Evolutionary conservation across 108 stramenopile genomes (phyloP).

Genomic region (Stephanodiscus triporus): DNA sequence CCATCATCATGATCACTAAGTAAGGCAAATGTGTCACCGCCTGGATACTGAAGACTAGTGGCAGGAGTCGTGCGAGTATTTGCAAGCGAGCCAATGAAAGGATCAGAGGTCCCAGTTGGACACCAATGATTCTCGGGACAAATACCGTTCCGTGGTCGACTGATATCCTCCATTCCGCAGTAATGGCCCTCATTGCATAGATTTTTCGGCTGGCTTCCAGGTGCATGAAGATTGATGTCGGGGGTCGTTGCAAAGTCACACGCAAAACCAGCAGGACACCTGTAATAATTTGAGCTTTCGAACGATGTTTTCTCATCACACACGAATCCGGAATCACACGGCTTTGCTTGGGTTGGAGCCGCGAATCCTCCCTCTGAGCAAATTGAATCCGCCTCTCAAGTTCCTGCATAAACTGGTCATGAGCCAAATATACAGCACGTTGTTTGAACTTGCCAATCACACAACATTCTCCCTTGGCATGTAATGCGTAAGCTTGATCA

Average conservation of each 20-base stretch:
- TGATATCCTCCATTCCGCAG: slow-evolving; percentile 55
- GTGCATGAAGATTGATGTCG: no score
- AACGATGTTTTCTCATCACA: slow-evolving; percentile 76
- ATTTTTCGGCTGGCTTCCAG: no score
- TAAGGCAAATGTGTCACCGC: slow-evolving; percentile 55
- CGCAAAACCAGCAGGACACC: no score
- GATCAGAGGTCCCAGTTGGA: slow-evolving; percentile 76
- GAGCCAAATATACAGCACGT: slow-evolving; percentile 50
- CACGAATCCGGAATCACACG: slow-evolving; percentile 81
- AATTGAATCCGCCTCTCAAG: slow-evolving; percentile 90
- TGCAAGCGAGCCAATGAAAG: slow-evolving; percentile 59
- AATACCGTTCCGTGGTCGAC: slow-evolving; percentile 47
- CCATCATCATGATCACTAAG: slow-evolving; percentile 55
- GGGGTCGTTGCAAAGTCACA: no score
- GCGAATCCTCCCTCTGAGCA: slow-evolving; percentile 49
- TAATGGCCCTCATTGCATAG: slow-evolving; percentile 73
- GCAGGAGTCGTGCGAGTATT: slow-evolving; percentile 42
- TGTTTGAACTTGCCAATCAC: slow-evolving; percentile 24
- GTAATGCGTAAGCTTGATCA: slow-evolving; percentile 42
- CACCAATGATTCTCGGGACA: slow-evolving; percentile 80
- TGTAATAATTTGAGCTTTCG: no score
- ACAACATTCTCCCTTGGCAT: slow-evolving; percentile 55
- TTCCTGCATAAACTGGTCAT: slow-evolving; percentile 81
- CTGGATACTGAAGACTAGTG: slow-evolving; percentile 54
- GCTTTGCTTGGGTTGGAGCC: slow-evolving; percentile 58